These are phyloP conservation scores for Phaffomyces opuntiae DNA, from an alignment of 805 yeast genomes.

Conservation along the genomic window DNA sequence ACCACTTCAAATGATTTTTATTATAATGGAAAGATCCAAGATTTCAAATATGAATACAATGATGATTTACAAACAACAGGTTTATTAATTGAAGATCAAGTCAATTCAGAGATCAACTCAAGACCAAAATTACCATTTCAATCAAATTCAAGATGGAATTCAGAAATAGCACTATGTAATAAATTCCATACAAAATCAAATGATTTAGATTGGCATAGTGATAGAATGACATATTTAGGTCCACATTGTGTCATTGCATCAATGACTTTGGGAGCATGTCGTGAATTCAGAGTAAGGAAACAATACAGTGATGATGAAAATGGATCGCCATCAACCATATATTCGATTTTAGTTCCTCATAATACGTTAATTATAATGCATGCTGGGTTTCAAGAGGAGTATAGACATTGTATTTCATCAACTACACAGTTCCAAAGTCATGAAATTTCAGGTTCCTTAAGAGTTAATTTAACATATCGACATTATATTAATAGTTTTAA, in stretches of 20 bases:
- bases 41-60: slow-evolving; percentile 29
- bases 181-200: slow-evolving; percentile 42
- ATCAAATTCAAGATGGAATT: slow-evolving; percentile 37
- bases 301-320: slow-evolving; percentile 27
- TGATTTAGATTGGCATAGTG: slow-evolving; percentile 71
- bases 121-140: slow-evolving; percentile 33
- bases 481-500: slow-evolving; percentile 37
- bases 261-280: slow-evolving; percentile 58
- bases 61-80: slow-evolving; percentile 35
- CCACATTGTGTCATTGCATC: slow-evolving; percentile 67
- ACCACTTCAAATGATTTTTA: slow-evolving; percentile 14
- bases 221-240: slow-evolving; percentile 63
- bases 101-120: slow-evolving; percentile 29
- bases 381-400: slow-evolving; percentile 74
- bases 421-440: slow-evolving; percentile 37
- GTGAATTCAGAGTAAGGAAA: slow-evolving; percentile 57
- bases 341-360: slow-evolving; percentile 59
- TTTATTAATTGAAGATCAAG: slow-evolving; percentile 30
- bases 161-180: slow-evolving; percentile 50
- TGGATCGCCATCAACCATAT: slow-evolving; percentile 24
- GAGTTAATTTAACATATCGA: slow-evolving; percentile 65
- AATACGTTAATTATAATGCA: slow-evolving; percentile 68
- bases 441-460: slow-evolving; percentile 38
- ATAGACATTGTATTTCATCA: slow-evolving; percentile 56
- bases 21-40: slow-evolving; percentile 34